Evolutionary conservation across 805 yeast species (phyloP).

Genomic region (Wickerhamomyces xylosicus): DNA sequence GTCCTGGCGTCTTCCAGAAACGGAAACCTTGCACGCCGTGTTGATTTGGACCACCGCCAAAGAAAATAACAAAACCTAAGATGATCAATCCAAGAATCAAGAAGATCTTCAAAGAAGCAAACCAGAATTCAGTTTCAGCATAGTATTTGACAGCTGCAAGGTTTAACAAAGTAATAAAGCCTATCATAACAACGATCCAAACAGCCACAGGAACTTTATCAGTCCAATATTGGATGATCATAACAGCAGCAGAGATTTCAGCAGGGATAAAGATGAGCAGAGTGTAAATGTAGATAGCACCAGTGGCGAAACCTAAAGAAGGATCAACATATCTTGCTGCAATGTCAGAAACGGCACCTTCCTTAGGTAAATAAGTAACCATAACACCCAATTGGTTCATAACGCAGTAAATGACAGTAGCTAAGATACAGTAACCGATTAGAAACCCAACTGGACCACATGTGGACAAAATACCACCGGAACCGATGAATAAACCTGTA

Average conservation of each 20-base stretch:
- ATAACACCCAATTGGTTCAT: conserved; percentile 61
- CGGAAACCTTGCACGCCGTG: conserved; percentile 53
- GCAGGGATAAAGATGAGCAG: conserved; percentile 19
- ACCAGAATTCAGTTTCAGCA: conserved; percentile 60
- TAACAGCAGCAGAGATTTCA: conserved; percentile 54
- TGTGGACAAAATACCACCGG: conserved; percentile 47
- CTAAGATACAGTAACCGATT: conserved; percentile 51
- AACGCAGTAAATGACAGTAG: conserved; percentile 53
- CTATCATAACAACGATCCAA: conserved; percentile 48
- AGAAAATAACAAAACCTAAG: conserved; percentile 44
- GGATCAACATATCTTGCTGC: conserved; percentile 40
- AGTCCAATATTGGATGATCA: conserved; percentile 42
- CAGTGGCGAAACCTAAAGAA: conserved; percentile 19
- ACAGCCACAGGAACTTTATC: conserved; percentile 46
- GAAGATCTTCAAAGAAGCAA: conserved; percentile 44
- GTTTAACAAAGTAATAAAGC: conserved; percentile 34
- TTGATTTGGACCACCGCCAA: conserved; percentile 54
- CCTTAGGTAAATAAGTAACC: conserved; percentile 55
- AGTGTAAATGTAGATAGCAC: conserved; percentile 20
- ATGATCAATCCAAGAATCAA: conserved; percentile 55
- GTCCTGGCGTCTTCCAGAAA: conserved; percentile 54
- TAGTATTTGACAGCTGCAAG: conserved; percentile 48
- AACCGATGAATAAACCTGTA: conserved; percentile 73
- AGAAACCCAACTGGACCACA: conserved; percentile 72
- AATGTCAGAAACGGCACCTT: conserved; percentile 54